phyloP scores from a whole-genome alignment of 2,329 filamentous ascomycete species.

The Colletotrichum musicola region DNA sequence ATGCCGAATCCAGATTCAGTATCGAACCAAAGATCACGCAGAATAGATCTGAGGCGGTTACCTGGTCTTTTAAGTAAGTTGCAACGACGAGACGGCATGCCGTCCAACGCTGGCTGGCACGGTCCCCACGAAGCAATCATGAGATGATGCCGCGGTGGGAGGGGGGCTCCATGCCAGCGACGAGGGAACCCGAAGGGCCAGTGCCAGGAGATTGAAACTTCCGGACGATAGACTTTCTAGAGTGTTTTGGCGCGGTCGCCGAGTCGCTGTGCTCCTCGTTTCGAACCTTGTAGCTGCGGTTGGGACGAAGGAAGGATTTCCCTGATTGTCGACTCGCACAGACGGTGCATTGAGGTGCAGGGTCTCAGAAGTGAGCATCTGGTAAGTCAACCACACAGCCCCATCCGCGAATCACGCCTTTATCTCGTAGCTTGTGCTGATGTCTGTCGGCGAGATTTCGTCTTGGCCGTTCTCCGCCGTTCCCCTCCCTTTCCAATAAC shows the following conservation, averaged over 20 bases:
- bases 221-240: slow-evolving; percentile 35
- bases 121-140: slow-evolving; percentile 20
- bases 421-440: neutral
- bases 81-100: slow-evolving; percentile 22
- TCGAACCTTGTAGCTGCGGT: slow-evolving; percentile 30
- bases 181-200: neutral
- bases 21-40: neutral
- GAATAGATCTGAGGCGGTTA: neutral
- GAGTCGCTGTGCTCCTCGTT: slow-evolving; percentile 30
- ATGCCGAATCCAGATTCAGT: slow-evolving; percentile 38
- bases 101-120: slow-evolving; percentile 13
- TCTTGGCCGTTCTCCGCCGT: neutral
- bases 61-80: slow-evolving; percentile 30
- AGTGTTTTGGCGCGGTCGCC: slow-evolving; percentile 38
- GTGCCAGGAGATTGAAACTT: slow-evolving; percentile 21
- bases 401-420: slow-evolving; percentile 1
- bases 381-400: neutral
- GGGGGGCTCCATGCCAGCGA: neutral
- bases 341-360: slow-evolving; percentile 34
- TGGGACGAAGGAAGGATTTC: slow-evolving; percentile 36
- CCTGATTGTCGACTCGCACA: slow-evolving; percentile 31
- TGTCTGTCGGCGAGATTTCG: neutral
- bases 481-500: neutral
- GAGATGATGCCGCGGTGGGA: slow-evolving; percentile 16
- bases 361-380: slow-evolving; percentile 14